These are phyloP conservation scores for Oryza rufipogon DNA, from an alignment of 176 grass and related monocot species.

Conservation along the genomic window DNA sequence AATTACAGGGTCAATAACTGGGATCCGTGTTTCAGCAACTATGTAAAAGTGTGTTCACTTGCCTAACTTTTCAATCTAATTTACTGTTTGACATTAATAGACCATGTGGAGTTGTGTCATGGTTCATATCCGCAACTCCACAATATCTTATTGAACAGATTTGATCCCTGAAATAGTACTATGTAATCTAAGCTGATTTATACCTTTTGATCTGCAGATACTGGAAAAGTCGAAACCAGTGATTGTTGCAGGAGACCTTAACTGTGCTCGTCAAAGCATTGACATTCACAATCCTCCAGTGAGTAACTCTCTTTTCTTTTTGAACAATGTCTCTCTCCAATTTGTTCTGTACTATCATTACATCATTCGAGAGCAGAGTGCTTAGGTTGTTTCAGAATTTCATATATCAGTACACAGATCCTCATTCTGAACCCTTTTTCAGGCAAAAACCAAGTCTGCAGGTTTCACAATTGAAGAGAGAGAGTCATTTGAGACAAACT, in stretches of 20 bases:
- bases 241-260: conserved; percentile 86
- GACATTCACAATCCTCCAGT: conserved; percentile 92
- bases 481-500: conserved; percentile 73
- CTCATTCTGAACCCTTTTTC: conserved; percentile 35
- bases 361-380: not conserved
- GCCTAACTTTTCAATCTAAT: conserved; percentile 27
- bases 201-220: conserved; percentile 56
- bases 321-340: not conserved
- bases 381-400: conserved; percentile 3
- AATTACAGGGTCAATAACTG: conserved; percentile 69
- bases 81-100: not conserved
- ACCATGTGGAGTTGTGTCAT: conserved; percentile 8
- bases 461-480: conserved; percentile 88
- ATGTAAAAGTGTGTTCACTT: conserved; percentile 61
- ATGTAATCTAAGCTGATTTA: conserved; percentile 26
- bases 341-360: not conserved
- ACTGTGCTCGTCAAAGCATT: conserved; percentile 72
- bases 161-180: not conserved
- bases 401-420: not conserved
- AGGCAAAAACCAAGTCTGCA: conserved; percentile 81
- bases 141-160: not conserved
- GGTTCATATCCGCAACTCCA: conserved; percentile 15
- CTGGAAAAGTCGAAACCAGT: conserved; percentile 82
- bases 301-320: conserved; percentile 31
- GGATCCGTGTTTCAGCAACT: conserved; percentile 70